Evolutionary conservation across 2,329 filamentous ascomycete genomes (phyloP).

Genomic region (Ophiognomonia clavigignenti-juglandacearum): DNA sequence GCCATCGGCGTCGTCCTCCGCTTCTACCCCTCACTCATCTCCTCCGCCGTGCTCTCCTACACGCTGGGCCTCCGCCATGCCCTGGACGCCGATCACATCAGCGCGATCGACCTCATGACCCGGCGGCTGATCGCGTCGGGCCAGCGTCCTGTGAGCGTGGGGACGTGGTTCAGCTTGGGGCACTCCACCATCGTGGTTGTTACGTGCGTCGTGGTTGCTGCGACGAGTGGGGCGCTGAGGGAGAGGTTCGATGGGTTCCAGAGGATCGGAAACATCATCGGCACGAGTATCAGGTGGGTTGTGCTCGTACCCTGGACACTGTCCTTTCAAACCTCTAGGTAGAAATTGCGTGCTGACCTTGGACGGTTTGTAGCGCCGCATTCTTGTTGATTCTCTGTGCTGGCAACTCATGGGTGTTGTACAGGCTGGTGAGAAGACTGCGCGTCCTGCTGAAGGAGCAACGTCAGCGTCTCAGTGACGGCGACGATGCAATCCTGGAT

Average conservation of each 20-base stretch:
- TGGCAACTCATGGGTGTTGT: constrained; percentile 83
- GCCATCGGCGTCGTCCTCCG: constrained; percentile 47
- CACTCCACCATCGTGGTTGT: constrained; percentile 91
- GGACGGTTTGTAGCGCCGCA: constrained; percentile 69
- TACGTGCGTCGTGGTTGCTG: constrained; percentile 87
- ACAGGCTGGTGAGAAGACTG: constrained; percentile 68
- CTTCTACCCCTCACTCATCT: constrained; percentile 59
- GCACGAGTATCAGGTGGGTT: constrained; percentile 85
- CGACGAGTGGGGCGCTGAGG: constrained; percentile 78
- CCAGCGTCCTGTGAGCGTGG: constrained; percentile 83
- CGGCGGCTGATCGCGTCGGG: constrained; percentile 80
- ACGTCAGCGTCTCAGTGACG: constrained; percentile 24
- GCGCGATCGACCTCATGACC: constrained; percentile 92
- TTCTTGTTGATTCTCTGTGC: constrained; percentile 79
- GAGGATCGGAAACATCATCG: constrained; percentile 80
- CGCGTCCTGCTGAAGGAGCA: constrained; percentile 49
- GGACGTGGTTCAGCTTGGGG: constrained; percentile 89
- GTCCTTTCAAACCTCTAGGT: no score
- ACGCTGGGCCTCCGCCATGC: constrained; percentile 87
- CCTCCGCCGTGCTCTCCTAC: constrained; percentile 79
- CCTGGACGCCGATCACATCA: constrained; percentile 89
- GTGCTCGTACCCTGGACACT: no score
- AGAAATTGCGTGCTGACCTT: no score
- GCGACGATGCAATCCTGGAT: not conserved
- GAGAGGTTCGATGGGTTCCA: constrained; percentile 77